Base-by-base conservation (phyloP, 495 filamentous ascomycete genomes). In the Neurospora cerealis region DNA sequence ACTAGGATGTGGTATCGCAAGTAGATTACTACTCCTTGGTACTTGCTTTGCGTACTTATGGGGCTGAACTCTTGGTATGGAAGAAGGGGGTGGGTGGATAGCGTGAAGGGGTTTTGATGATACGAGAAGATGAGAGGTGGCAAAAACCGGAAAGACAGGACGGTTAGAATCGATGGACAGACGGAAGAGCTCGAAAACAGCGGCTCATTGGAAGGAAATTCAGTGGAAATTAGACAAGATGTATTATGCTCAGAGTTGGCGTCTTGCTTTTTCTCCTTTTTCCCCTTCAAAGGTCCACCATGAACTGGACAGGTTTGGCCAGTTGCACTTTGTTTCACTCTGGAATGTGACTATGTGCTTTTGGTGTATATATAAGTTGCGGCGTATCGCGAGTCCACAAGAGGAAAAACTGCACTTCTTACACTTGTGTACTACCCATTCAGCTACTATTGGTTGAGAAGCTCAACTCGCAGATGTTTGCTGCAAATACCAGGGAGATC, bases 1-100 rank as follows among this genome's bases (percentile, higher is more conserved):
- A 88, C 89, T 66, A 78, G 87, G 73, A 90, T 90, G 88, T 91
- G 89, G 82, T 83, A 83, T 69, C 80, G 82, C 71, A 82, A 82
- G 75, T 83, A 75, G 73, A 48, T 10, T 69, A 9, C 69, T 69
- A 46, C 17, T 32, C 5, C 38, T 39, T 39, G 38, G 9, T 9
- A n/a, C 70, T 37, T n/a, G 69, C 17, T 40, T 8, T 10, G 70
- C 34, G 42, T 21, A 46, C 32, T 42, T 70, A 44, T 37, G 37
- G 69, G 36, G 40, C 32, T 62, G 9, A 54, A 48, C 6, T 40
- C 38, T 70, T 41, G 40, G 19, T 38, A 5, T 73, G 66, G 10
- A 34, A 32, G 36, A 19, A 46, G 9, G 9, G 69, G 42, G n/a
- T 60, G 21, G 10, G 44, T 48, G n/a, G 4, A 17, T 60, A 15